Evolutionary conservation across 2,329 filamentous ascomycete genomes (phyloP).

Genomic region (Pezicula carpinea): DNA sequence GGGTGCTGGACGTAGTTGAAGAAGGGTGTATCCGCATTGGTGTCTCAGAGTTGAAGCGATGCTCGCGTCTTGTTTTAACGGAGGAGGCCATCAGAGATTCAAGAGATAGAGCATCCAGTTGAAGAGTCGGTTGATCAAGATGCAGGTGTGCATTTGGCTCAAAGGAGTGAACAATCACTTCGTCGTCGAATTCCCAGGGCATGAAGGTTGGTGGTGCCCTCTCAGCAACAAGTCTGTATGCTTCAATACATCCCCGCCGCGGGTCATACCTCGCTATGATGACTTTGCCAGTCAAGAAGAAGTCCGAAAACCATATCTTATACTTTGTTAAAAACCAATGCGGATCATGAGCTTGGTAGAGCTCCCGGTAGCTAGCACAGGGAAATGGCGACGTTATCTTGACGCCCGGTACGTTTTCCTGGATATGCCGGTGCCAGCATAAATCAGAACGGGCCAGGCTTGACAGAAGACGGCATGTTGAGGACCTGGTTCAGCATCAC

Average conservation of each 20-base stretch:
- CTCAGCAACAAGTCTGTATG: constrained; percentile 68
- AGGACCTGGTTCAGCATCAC: too few relatives aligned
- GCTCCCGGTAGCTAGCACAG: constrained; percentile 59
- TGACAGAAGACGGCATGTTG: constrained; percentile 57
- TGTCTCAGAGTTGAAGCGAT: constrained; percentile 42
- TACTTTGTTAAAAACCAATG: constrained; percentile 79
- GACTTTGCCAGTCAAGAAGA: constrained; percentile 66
- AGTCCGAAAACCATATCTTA: constrained; percentile 84
- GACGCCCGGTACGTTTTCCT: constrained; percentile 58
- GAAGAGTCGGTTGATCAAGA: constrained; percentile 67
- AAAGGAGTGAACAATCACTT: constrained; percentile 69
- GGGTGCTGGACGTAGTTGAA: constrained; percentile 36
- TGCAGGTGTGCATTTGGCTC: constrained; percentile 66
- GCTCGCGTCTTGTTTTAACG: constrained; percentile 16
- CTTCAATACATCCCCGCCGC: constrained; percentile 70
- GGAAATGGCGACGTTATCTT: constrained; percentile 51
- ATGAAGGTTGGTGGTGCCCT: constrained; percentile 49
- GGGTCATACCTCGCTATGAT: constrained; percentile 75
- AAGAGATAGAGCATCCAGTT: constrained; percentile 36
- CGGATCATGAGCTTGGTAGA: constrained; percentile 71
- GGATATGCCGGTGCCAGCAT: constrained; percentile 68
- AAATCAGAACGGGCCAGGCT: constrained; percentile 59
- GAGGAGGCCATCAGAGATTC: constrained; percentile 9
- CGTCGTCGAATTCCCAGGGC: constrained; percentile 59
- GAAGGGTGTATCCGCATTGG: constrained; percentile 40